Evolutionary conservation across 345 rosid genomes (phyloP).

Genomic region (Erodium maritimum): DNA sequence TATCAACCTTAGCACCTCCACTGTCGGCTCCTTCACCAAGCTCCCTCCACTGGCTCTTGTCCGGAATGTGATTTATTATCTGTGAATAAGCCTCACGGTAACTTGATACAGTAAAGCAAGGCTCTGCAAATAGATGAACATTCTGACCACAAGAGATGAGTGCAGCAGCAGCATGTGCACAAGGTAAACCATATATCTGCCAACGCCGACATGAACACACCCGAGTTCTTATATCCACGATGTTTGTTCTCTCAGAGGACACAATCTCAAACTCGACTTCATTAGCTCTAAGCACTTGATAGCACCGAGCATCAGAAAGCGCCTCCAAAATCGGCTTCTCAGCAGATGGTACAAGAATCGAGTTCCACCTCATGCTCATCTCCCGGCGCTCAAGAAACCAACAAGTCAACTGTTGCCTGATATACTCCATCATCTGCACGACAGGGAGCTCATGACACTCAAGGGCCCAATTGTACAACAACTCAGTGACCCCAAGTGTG

Average conservation of each 20-base stretch:
- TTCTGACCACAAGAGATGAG: slow-evolving; percentile 84
- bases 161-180: slow-evolving; percentile 96
- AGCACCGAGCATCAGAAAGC: slow-evolving; percentile 78
- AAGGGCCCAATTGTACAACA: slow-evolving; percentile 81
- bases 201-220: slow-evolving; percentile 90
- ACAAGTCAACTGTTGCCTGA: slow-evolving; percentile 44
- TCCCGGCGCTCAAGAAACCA: slow-evolving; percentile 69
- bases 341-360: slow-evolving; percentile 85
- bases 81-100: slow-evolving; percentile 75
- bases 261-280: slow-evolving; percentile 97
- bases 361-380: slow-evolving; percentile 66
- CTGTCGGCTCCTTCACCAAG: slow-evolving; percentile 43
- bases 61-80: slow-evolving; percentile 52
- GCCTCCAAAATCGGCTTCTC: slow-evolving; percentile 78
- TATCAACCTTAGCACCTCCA: slow-evolving; percentile 47
- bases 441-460: slow-evolving; percentile 94
- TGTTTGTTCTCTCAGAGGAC: slow-evolving; percentile 89
- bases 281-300: slow-evolving; percentile 92
- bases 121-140: slow-evolving; percentile 68
- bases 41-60: slow-evolving; percentile 56
- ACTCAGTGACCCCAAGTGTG: slow-evolving; percentile 68
- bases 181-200: slow-evolving; percentile 91
- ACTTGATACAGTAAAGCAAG: slow-evolving; percentile 62
- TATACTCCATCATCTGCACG: slow-evolving; percentile 91
- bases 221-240: slow-evolving; percentile 72